Evolutionary conservation across 768 basidiomycete species (phyloP).

Genomic region (Galerina sulciceps): DNA sequence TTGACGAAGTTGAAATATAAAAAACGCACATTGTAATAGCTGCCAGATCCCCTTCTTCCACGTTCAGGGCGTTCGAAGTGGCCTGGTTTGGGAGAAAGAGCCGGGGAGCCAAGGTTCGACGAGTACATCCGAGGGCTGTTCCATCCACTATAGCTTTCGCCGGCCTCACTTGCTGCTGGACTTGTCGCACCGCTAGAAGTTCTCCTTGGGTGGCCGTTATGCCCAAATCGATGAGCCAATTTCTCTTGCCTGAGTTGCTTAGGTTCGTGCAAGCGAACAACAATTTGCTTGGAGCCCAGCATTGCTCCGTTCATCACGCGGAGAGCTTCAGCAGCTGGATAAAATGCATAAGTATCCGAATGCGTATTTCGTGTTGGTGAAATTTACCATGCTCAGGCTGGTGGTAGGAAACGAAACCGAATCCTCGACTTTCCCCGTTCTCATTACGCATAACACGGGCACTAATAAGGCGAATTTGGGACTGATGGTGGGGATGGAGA

Average conservation of each 20-base stretch:
- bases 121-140: constrained; percentile 68
- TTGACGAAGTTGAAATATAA: background rate
- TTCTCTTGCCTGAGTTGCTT: constrained; percentile 92
- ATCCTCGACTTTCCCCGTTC: constrained; percentile 78
- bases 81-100: constrained; percentile 50
- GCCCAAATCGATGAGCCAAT: constrained; percentile 79
- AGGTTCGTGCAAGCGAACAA: constrained; percentile 89
- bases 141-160: constrained; percentile 77
- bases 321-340: constrained; percentile 71
- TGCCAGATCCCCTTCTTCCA: constrained; percentile 79
- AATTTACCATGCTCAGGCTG: constrained; percentile 76
- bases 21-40: constrained; percentile 76
- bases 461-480: constrained; percentile 40
- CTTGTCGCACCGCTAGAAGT: constrained; percentile 85
- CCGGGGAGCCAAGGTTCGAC: constrained; percentile 50
- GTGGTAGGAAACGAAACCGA: constrained; percentile 91
- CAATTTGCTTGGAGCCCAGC: constrained; percentile 76
- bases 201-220: constrained; percentile 76
- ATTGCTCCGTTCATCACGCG: constrained; percentile 79
- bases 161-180: constrained; percentile 81
- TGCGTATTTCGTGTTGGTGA: constrained; percentile 1
- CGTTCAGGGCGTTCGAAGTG: constrained; percentile 65
- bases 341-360: constrained; percentile 5
- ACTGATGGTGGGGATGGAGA: background rate
- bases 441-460: constrained; percentile 94